Percentiles rank a stretch among this genome's conserved stretches.
These are phyloP conservation scores for Sporobolus alterniflorus DNA, from an alignment of 202 grass and related monocot genomes.

Conservation along the genomic window DNA sequence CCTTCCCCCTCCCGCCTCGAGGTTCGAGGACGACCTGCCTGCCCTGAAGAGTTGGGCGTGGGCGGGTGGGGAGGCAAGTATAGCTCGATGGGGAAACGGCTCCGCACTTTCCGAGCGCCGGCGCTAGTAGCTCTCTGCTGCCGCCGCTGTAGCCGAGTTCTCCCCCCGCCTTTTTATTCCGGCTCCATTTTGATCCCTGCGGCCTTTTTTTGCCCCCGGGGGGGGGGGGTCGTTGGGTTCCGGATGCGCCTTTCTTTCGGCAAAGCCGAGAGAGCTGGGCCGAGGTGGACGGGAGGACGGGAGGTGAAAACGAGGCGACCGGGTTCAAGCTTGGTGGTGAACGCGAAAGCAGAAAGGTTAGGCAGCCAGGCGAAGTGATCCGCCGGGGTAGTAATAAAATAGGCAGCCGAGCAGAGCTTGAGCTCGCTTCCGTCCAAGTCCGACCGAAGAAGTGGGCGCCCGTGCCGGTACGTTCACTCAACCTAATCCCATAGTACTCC, in stretches of 20 bases:
- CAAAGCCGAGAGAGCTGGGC: neutral
- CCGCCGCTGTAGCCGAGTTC: conserved; percentile 45
- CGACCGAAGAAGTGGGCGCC: neutral
- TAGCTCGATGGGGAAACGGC: conserved; percentile 38
- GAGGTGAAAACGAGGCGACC: neutral
- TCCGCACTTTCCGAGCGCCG: too few species aligned
- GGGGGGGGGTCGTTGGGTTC: conserved; percentile 27
- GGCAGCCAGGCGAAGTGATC: neutral
- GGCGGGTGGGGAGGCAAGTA: neutral
- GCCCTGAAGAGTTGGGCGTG: neutral
- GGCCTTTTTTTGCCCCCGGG: too few species aligned
- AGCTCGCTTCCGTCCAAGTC: too few species aligned
- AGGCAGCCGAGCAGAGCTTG: neutral
- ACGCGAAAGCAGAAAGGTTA: conserved; percentile 44
- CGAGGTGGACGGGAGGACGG: neutral
- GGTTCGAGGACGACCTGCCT: too few species aligned
- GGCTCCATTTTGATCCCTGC: too few species aligned
- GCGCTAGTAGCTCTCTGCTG: conserved; percentile 22
- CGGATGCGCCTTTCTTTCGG: conserved; percentile 70
- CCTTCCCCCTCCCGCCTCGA: neutral
- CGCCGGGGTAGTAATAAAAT: conserved; percentile 8
- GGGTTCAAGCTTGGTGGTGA: conserved; percentile 20
- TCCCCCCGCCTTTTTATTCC: conserved; percentile 32
- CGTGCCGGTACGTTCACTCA: too few species aligned
- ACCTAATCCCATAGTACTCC: too few species aligned